Conservation (phyloP, 345 rosid species). For the Rhodomyrtus tomentosa region DNA sequence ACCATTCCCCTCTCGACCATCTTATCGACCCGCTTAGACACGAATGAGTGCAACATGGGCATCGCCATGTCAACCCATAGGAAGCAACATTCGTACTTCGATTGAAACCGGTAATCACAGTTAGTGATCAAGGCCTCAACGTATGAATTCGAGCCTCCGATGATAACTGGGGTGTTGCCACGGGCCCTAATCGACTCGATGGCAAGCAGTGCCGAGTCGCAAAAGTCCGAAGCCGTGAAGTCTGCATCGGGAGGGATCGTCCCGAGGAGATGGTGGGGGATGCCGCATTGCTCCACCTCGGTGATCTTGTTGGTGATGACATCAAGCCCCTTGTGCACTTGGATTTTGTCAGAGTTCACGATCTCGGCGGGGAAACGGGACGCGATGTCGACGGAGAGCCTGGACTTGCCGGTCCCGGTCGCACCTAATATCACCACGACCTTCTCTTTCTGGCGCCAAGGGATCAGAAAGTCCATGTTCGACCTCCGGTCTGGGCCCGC, state of each 20-base stretch:
- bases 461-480: constrained; percentile 15
- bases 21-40: constrained; percentile 55
- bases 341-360: constrained; percentile 77
- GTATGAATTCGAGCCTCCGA: constrained; percentile 79
- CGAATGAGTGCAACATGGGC: constrained; percentile 29
- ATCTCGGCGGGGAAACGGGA: constrained; percentile 51
- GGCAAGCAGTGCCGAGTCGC: constrained; percentile 27
- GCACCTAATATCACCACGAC: constrained; percentile 62
- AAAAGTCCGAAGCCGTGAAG: constrained; percentile 35
- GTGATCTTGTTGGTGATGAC: constrained; percentile 60
- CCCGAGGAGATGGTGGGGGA: constrained; percentile 80
- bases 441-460: constrained; percentile 43
- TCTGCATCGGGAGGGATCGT: constrained; percentile 23
- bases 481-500: constrained; percentile 6
- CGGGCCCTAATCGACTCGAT: constrained; percentile 34
- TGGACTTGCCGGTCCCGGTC: constrained; percentile 79
- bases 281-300: constrained; percentile 35
- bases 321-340: constrained; percentile 48
- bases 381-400: constrained; percentile 71
- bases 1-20: constrained; percentile 67
- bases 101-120: constrained; percentile 13
- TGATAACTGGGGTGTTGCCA: constrained; percentile 53
- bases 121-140: constrained; percentile 46
- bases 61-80: constrained; percentile 65
- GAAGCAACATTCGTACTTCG: constrained; percentile 50